Evolutionary conservation across 176 grass and related monocot species (phyloP).

Genomic region (Tuctoria greenei): DNA sequence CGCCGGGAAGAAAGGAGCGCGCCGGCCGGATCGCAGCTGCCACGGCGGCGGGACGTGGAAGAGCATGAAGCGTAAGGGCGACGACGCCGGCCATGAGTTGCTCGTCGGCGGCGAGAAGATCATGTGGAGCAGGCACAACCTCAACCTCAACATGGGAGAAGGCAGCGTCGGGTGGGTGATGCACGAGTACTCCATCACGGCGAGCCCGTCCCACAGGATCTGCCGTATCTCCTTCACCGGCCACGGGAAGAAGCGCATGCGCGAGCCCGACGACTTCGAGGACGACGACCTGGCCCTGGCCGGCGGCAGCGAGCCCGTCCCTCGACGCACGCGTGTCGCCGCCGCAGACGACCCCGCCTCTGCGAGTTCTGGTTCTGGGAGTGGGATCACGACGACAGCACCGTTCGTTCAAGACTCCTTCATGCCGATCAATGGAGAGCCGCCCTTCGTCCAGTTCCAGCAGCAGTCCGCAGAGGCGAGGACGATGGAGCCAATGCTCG

Average conservation of each 20-base stretch:
- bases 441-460: background rate
- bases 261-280: background rate
- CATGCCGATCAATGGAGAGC: too few relatives aligned
- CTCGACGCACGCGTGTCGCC: background rate
- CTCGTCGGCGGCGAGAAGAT: background rate
- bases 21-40: background rate
- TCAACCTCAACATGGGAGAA: background rate
- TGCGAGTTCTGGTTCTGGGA: too few relatives aligned
- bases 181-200: constrained; percentile 9
- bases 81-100: rapidly evolving
- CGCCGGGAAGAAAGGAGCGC: background rate
- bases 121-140: background rate
- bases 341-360: too few relatives aligned
- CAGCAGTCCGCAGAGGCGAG: background rate
- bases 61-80: background rate
- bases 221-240: too few relatives aligned
- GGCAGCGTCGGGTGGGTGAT: constrained; percentile 41
- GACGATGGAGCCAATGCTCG: too few relatives aligned
- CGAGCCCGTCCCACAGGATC: too few relatives aligned
- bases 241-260: constrained; percentile 8
- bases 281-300: background rate
- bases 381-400: too few relatives aligned
- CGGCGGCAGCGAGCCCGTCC: background rate
- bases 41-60: background rate
- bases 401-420: too few relatives aligned